These are phyloP conservation scores for Globisporangium rhizosaccharum DNA, from an alignment of 352 stramenopile species.

Conservation along the genomic window DNA sequence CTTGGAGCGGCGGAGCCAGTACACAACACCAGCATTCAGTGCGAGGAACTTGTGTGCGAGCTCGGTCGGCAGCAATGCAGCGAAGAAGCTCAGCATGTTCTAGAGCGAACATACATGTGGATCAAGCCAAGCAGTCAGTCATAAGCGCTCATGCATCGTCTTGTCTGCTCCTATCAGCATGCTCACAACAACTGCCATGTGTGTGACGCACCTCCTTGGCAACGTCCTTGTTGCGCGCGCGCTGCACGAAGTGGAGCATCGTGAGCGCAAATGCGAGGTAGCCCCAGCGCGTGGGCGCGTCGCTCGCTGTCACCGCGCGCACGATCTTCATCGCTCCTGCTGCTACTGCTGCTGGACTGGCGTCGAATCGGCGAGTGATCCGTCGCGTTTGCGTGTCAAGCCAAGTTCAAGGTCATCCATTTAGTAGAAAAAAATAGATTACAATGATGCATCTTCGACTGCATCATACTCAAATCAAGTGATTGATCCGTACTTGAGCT, in stretches of 20 bases:
- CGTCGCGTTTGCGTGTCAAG: too few relatives aligned
- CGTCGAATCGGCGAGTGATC: too few relatives aligned
- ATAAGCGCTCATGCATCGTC: background rate
- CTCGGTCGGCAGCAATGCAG: constrained; percentile 42
- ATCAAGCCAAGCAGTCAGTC: background rate
- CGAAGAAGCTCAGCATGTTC: constrained; percentile 54
- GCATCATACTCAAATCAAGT: too few relatives aligned
- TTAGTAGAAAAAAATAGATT: too few relatives aligned
- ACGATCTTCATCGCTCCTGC: constrained; percentile 27
- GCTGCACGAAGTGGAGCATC: constrained; percentile 38
- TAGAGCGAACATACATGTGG: background rate
- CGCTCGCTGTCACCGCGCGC: constrained; percentile 17
- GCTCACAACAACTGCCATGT: too few relatives aligned
- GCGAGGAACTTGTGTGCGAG: constrained; percentile 44
- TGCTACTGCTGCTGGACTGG: background rate
- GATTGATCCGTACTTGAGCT: too few relatives aligned
- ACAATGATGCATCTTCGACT: too few relatives aligned
- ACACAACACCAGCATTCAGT: constrained; percentile 30
- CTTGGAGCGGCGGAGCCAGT: constrained; percentile 34
- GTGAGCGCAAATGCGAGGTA: constrained; percentile 30
- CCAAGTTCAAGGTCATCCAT: too few relatives aligned
- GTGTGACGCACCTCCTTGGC: constrained; percentile 24
- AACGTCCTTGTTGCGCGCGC: constrained; percentile 40
- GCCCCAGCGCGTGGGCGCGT: constrained; percentile 25
- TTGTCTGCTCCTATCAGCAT: too few relatives aligned